Evolutionary conservation across 495 filamentous ascomycete species (phyloP).

Genomic region (Hyaloscypha hepaticicola): DNA sequence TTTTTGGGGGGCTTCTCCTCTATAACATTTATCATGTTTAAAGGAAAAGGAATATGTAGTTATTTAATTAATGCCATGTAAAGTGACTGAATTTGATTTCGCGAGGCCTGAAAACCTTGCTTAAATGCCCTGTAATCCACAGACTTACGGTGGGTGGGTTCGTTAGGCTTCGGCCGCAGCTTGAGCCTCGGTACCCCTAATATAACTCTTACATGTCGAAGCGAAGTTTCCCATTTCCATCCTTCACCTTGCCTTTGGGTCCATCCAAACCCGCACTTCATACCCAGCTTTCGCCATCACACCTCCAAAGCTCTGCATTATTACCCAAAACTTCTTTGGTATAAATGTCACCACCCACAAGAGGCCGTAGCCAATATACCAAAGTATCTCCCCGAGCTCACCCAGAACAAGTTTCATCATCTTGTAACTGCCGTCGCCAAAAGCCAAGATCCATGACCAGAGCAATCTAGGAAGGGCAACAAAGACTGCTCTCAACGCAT

Average conservation of each 20-base stretch:
- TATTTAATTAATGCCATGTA: too few relatives aligned
- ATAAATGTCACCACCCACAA: constrained; percentile 35
- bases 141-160: too few relatives aligned
- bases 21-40: too few relatives aligned
- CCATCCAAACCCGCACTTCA: constrained; percentile 42
- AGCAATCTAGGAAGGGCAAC: constrained; percentile 35
- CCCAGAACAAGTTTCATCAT: constrained; percentile 37
- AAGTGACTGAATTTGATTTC: too few relatives aligned
- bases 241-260: constrained; percentile 35
- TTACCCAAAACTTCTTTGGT: constrained; percentile 37
- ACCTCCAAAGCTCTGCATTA: constrained; percentile 33
- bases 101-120: too few relatives aligned
- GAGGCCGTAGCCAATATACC: constrained; percentile 31
- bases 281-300: constrained; percentile 38
- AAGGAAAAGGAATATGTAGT: too few relatives aligned
- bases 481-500: constrained; percentile 36
- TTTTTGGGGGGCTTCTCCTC: too few relatives aligned
- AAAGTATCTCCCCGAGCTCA: constrained; percentile 30
- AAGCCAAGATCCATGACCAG: constrained; percentile 27
- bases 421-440: constrained; percentile 30
- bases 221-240: background rate
- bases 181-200: too few relatives aligned
- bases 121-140: too few relatives aligned
- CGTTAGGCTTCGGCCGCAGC: too few relatives aligned
- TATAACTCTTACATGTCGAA: background rate